phyloP scores from a whole-genome alignment of 2,329 filamentous ascomycete species.

The Talaromyces sp. region DNA sequence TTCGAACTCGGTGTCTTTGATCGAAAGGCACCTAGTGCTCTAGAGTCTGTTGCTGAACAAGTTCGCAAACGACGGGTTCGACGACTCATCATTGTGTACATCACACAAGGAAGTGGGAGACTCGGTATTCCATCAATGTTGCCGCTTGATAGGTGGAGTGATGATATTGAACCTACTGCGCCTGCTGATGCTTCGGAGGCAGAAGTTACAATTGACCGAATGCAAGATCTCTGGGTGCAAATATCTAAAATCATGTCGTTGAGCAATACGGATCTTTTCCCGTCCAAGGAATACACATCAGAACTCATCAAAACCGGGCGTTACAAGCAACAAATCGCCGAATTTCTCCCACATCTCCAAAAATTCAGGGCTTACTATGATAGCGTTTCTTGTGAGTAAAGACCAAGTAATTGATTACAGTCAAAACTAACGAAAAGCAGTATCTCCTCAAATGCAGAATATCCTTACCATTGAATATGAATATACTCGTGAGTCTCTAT shows the following conservation, averaged over 20 bases:
- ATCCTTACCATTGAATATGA: constrained; percentile 94
- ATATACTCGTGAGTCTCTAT: constrained; percentile 65
- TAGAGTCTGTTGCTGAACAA: constrained; percentile 55
- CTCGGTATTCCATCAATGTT: constrained; percentile 94
- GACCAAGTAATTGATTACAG: not conserved
- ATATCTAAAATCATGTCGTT: constrained; percentile 90
- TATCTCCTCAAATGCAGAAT: constrained; percentile 60
- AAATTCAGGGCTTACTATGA: constrained; percentile 83
- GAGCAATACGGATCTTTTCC: constrained; percentile 84
- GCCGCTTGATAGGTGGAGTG: constrained; percentile 51
- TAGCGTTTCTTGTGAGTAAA: constrained; percentile 56
- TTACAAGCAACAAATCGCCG: constrained; percentile 75
- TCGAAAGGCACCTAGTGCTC: constrained; percentile 70
- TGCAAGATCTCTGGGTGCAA: constrained; percentile 84
- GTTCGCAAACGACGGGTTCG: constrained; percentile 80
- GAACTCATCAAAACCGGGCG: constrained; percentile 81
- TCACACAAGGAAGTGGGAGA: constrained; percentile 88
- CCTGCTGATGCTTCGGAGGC: constrained; percentile 28
- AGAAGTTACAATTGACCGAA: constrained; percentile 51
- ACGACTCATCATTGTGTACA: constrained; percentile 81
- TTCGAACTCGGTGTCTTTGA: constrained; percentile 97
- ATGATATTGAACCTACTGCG: constrained; percentile 35
- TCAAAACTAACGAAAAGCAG: constrained; percentile 30
- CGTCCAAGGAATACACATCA: constrained; percentile 80
- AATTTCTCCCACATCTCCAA: constrained; percentile 73